Conservation (phyloP, 2,329 filamentous ascomycete species). For the Trichoderma pleuroti region DNA sequence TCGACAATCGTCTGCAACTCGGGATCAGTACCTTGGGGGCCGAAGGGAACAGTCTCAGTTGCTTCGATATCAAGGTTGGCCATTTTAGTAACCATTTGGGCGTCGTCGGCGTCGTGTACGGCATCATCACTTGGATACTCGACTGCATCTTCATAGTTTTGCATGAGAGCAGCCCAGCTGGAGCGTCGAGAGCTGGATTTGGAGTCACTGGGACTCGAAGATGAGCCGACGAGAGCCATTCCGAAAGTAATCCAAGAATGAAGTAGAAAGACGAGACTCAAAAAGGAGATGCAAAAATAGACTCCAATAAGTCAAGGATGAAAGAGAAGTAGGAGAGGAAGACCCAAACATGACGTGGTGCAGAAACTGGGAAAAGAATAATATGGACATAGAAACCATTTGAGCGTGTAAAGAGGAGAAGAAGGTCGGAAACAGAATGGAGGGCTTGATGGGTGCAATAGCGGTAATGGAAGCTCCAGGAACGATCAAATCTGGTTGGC, state of each 20-base stretch:
- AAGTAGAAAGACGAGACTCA: conserved; percentile 31
- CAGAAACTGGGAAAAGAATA: conserved; percentile 25
- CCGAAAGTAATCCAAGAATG: conserved; percentile 26
- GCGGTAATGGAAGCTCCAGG: background rate
- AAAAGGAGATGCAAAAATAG: conserved; percentile 27
- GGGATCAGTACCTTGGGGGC: conserved; percentile 36
- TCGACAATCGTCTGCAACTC: conserved; percentile 7
- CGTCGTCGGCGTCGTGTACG: background rate
- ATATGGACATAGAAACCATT: conserved; percentile 4
- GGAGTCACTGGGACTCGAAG: conserved; percentile 19
- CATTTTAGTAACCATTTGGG: conserved; percentile 31
- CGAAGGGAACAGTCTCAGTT: conserved; percentile 35
- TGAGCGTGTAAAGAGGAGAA: background rate
- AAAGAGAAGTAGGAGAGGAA: conserved; percentile 25
- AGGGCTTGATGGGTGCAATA: background rate
- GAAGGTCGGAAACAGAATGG: background rate
- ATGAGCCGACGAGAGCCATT: conserved; percentile 36
- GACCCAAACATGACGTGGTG: conserved; percentile 36
- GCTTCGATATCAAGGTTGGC: conserved; percentile 28
- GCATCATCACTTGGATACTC: conserved; percentile 25
- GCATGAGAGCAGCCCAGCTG: conserved; percentile 14
- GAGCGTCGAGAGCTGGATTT: conserved; percentile 14
- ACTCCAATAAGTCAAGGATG: background rate
- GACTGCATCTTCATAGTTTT: conserved; percentile 20
- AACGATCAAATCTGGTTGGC: conserved; percentile 2